Conservation (phyloP, 2,329 filamentous ascomycete species). For the Phialophora chinensis region DNA sequence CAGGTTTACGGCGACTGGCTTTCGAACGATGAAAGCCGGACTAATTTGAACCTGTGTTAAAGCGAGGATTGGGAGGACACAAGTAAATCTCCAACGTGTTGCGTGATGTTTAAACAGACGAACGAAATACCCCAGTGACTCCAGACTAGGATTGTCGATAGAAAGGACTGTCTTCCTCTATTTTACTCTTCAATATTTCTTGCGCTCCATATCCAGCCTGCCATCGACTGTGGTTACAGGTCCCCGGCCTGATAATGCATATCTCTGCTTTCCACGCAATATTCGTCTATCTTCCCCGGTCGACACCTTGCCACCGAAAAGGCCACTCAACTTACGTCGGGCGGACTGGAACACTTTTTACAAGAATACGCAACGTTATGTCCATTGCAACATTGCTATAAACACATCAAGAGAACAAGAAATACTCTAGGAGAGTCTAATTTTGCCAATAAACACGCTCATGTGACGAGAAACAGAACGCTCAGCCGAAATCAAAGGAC, state of each 20-base stretch:
- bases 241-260: neutral
- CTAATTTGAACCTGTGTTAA: neutral
- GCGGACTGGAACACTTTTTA: neutral
- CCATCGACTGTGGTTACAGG: neutral
- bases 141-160: neutral
- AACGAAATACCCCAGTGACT: no score
- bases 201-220: neutral
- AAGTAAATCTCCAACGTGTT: neutral
- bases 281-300: neutral
- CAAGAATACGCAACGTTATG: neutral
- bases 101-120: neutral
- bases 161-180: neutral
- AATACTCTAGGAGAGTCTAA: neutral
- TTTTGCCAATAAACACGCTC: slow-evolving; percentile 5
- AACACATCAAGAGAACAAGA: slow-evolving; percentile 3
- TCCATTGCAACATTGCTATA: neutral
- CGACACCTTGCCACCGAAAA: neutral
- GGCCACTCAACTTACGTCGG: neutral
- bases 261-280: neutral
- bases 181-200: neutral
- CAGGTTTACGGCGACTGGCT: no score
- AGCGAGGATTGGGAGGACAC: neutral
- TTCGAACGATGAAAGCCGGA: neutral
- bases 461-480: neutral
- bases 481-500: neutral